These are phyloP conservation scores for Fusarium miscanthi DNA, from an alignment of 2,329 filamentous ascomycete genomes.

Conservation along the genomic window DNA sequence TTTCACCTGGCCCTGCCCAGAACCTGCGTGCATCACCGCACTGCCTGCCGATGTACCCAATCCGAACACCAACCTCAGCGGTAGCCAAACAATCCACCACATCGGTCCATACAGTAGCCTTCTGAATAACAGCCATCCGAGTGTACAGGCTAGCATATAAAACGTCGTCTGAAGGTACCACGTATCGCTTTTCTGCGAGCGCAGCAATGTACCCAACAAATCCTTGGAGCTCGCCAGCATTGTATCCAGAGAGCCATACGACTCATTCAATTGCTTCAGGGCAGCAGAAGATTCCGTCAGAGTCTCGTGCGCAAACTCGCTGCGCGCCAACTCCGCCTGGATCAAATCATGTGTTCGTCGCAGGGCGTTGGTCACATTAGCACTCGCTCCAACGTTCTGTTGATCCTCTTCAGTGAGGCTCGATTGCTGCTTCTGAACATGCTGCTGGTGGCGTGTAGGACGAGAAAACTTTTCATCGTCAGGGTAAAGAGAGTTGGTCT, in stretches of 20 bases:
- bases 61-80: conserved; percentile 75
- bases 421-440: conserved; percentile 48
- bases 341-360: conserved; percentile 89
- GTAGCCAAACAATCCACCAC: conserved; percentile 90
- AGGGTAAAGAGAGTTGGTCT: conserved; percentile 47
- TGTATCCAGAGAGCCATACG: conserved; percentile 81
- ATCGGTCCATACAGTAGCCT: conserved; percentile 87
- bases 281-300: conserved; percentile 86
- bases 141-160: conserved; percentile 81
- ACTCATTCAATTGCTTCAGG: conserved; percentile 81
- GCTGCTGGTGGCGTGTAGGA: conserved; percentile 40
- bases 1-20: conserved; percentile 40
- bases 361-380: conserved; percentile 85
- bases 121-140: conserved; percentile 87
- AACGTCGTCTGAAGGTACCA: conserved; percentile 96
- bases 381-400: conserved; percentile 77
- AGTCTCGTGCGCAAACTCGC: conserved; percentile 90
- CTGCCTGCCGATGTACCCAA: conserved; percentile 66
- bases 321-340: conserved; percentile 83
- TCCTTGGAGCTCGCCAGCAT: conserved; percentile 80
- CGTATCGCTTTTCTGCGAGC: conserved; percentile 94
- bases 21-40: conserved; percentile 56
- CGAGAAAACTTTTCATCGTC: conserved; percentile 43
- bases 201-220: conserved; percentile 81
- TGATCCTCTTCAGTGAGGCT: conserved; percentile 73